Base-by-base conservation (phyloP, 2,329 filamentous ascomycete species). In the Calonectria crousiana region DNA sequence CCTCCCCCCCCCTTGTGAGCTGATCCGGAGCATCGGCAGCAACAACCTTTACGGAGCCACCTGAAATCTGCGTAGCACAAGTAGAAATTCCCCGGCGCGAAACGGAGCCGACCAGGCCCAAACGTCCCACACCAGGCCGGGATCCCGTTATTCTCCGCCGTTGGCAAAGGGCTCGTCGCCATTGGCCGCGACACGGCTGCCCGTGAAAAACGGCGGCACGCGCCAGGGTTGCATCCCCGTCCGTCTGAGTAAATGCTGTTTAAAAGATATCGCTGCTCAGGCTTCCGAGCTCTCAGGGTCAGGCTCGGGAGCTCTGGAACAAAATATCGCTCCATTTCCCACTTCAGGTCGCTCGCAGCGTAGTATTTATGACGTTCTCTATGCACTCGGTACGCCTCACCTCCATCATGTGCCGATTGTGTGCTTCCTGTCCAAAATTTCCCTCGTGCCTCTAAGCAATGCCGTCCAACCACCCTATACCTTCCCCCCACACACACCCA, bases 11-110 rank as follows among this genome's bases (percentile, higher is more conserved):
- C 53, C 41, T 41, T 44, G 30, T 60, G 67, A 44, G 28, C 56
- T 69, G 67, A 64, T 47, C 67, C 67, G 49, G 67, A 56, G 67
- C 44, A 38, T 69, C 67, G 53, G 67, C 28, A 69, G 26, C 41
- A 69, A 20, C 53, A 62, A 18, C 41, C 32, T 62, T 26, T 62
- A 26, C 41, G 67, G 67, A 18, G 20, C 67, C 28, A 26, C 53
- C 32, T 34, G 20, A 38, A 38, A 53, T 28, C 44, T 60, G 34
- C 41, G 56, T 60, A 20, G n/a, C 16, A 60, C 56, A 60, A 34
- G 5, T 4, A 36, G 36, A 60, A 38, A 60, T 28, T 60, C 56
- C 56, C 56, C 56, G 56, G 34, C 56, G n/a, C 56, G 56, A 60
- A 60, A 60, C 56, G 56, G 56, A 38, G n/a, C 34, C 56, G 56